Base-by-base conservation (phyloP, 179 eudicot genomes). In the Heliamphora pulchella region DNA sequence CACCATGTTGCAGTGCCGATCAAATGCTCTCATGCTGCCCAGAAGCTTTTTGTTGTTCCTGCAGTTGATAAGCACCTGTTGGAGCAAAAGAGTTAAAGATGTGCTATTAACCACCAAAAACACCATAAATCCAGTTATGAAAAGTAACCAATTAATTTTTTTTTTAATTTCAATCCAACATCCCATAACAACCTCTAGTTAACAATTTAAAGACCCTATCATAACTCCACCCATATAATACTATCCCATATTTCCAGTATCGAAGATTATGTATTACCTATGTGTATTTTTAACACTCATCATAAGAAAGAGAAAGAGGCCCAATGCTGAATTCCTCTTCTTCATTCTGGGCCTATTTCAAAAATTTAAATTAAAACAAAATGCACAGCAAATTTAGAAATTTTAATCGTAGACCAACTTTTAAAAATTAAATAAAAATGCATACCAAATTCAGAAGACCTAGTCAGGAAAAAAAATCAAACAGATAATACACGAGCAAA, bases 1-100 rank as follows among this genome's bases (percentile, higher is more conserved):
- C 70, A 94, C 98, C 98, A 94, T 94, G 81, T 94, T 94, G 88
- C 98, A 94, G 81, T 94, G 98, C 46, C 98, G 93, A 81, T 94
- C 98, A 84, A 94, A 94, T 64, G 98, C 98, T 84, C 98, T 94
- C 73, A 93, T 96, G 63, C 95, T 93, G 22, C 97, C 96, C 20
- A 94, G 85, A 80, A 94, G 87, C 83, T 94, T 94, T 68, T 88
- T 91, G 90, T 94, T 94, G 85, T 94, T 94, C 80, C 98, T 84
- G 84, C 98, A 93, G 85, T 93, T 94, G 80, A 94, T 94, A 72
- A 94, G 93, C 51, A 94, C 97, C 98, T 82, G 82, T 72, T 15
- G 69, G 66, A 22, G 61, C 71, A 31, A 63, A 81, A 64, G 5
- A 15, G 64, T 48, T 43, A 54, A 69, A 47, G 62, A 39, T 54